phyloP scores from a whole-genome alignment of 306 rosid genomes.

The Betula pendula region DNA sequence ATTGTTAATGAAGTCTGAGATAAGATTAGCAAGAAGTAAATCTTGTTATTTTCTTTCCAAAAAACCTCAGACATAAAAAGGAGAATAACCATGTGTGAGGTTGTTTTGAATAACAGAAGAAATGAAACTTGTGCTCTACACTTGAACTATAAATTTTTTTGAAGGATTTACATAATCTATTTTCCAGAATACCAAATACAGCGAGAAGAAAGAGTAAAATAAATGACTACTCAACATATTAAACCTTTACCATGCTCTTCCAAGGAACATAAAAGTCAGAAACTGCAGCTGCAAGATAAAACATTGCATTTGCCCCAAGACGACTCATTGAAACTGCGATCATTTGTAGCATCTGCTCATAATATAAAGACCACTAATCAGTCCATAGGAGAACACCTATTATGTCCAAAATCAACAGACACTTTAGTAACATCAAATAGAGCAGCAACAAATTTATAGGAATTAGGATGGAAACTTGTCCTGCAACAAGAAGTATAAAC shows the following conservation, averaged over 20 bases:
- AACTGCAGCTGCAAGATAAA: constrained; percentile 96
- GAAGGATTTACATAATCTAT: not conserved
- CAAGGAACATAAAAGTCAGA: constrained; percentile 94
- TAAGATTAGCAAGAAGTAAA: not conserved
- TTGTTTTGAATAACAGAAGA: not conserved
- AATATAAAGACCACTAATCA: constrained; percentile 11
- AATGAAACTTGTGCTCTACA: not conserved
- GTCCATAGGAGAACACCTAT: constrained; percentile 11
- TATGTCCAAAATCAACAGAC: constrained; percentile 1
- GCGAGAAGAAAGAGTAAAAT: not conserved
- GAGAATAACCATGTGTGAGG: not conserved
- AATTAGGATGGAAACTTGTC: not conserved
- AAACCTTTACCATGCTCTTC: constrained; percentile 81
- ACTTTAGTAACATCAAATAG: not conserved
- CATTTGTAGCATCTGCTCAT: constrained; percentile 68
- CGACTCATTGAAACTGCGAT: constrained; percentile 51
- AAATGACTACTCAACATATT: constrained; percentile 22
- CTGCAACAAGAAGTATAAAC: not conserved
- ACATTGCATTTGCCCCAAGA: constrained; percentile 60
- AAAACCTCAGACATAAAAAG: not conserved
- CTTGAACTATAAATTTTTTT: not conserved
- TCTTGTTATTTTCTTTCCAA: not conserved
- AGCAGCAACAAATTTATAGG: not conserved
- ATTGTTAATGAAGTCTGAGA: not conserved
- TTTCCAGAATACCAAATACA: not conserved